Base-by-base conservation (phyloP, 192 early-diverging fungal species). In the Phlyctochytrium planicorne region DNA sequence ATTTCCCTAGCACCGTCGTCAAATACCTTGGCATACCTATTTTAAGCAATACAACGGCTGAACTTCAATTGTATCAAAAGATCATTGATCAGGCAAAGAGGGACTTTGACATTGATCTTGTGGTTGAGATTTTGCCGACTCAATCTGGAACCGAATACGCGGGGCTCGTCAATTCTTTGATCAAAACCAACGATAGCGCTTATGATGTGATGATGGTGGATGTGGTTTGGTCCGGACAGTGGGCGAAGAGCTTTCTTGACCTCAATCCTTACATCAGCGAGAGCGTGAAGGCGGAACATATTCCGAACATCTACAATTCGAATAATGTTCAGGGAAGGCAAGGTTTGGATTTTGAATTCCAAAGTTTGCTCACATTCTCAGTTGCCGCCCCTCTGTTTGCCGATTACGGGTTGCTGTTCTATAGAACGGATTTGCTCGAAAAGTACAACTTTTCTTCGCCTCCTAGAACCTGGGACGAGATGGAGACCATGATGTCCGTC, bases 401-500 rank as follows among this genome's bases (percentile, higher is more conserved):
- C 30, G 53, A 65, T 29, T 65, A 65, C 14, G 63, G 63, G 23
- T 25, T 65, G 2, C 29, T 65, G 17, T 65, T 33, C 47, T 65
- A 65, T 31, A 20, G 63, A 20, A 31, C 32, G 24, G 63, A 65
- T 30, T 31, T 65, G 35, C 63, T 65, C n/a, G 37, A 24, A 52
- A 65, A 65, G 47, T 65, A 65, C 30, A 40, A 40, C 63, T 65
- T 53, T 29, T 14, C 34, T 12, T 12, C 12, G n/a, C 63, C 63
- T 16, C 67, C 67, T 14, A 6, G 23, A n/a, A 75, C 73, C 10
- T 75, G 73, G 73, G 73, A 75, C 27, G 73, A 75, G 30, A 72
- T 75, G 71, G 73, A 75, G 47, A 14, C 17, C 17, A 71, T 71
- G 62, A 50, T 55, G 3, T 10, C 4, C 30, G 47, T 31, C 24